Percentiles rank a stretch among this genome's conserved stretches.
These are phyloP conservation scores for Eutypella sp. DNA, from an alignment of 2,329 filamentous ascomycete genomes.

Conservation along the genomic window DNA sequence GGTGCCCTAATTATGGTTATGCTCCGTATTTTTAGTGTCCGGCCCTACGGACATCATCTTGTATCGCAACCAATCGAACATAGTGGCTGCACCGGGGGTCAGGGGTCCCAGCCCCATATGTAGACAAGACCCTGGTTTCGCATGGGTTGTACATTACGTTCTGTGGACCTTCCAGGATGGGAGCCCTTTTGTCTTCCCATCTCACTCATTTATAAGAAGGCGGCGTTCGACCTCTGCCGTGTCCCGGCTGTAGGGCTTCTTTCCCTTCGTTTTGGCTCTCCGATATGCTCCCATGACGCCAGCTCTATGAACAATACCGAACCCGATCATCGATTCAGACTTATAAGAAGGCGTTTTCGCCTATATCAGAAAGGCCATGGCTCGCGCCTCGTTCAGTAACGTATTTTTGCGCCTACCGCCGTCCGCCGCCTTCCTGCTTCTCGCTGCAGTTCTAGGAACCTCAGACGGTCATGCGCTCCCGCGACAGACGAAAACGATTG, in stretches of 20 bases:
- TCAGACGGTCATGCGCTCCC: slow-evolving; percentile 35
- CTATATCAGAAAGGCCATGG: slow-evolving; percentile 20
- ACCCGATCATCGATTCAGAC: not conserved
- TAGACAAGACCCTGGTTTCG: not conserved
- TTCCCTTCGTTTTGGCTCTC: not conserved
- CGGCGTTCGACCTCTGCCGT: not conserved
- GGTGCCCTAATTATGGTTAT: too few relatives aligned
- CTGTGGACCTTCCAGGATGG: not conserved
- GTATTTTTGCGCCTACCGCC: slow-evolving; percentile 32
- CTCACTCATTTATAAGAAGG: not conserved
- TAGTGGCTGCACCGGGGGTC: not conserved
- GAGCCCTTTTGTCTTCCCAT: not conserved
- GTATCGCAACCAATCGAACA: not conserved
- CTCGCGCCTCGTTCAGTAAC: slow-evolving; percentile 24
- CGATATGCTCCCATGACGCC: not conserved
- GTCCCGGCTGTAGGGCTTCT: not conserved
- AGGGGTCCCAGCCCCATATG: not conserved
- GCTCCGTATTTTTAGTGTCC: not conserved
- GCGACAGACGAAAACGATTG: slow-evolving; percentile 34
- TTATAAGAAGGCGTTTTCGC: not conserved
- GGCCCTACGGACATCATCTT: not conserved
- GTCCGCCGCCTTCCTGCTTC: slow-evolving; percentile 28
- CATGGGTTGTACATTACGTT: not conserved
- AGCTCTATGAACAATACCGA: not conserved
- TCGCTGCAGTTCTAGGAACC: slow-evolving; percentile 28